These are phyloP conservation scores for Trichoderma breve DNA, from an alignment of 2,329 filamentous ascomycete genomes.

Conservation along the genomic window DNA sequence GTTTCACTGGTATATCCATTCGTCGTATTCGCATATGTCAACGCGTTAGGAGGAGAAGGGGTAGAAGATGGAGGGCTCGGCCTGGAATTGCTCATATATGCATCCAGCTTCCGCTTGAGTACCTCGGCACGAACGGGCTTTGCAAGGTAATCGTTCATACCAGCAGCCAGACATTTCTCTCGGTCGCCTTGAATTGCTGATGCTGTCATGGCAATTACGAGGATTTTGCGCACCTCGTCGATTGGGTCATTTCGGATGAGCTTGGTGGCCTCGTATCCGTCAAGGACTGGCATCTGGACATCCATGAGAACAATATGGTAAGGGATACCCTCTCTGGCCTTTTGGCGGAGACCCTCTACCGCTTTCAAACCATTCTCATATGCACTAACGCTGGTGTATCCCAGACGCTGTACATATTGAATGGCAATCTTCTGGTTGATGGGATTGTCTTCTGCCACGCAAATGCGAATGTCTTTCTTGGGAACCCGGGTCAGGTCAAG, in stretches of 20 bases:
- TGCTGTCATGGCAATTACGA: conserved; percentile 98
- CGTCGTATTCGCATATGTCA: not conserved
- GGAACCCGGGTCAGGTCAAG: conserved; percentile 71
- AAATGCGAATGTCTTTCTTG: conserved; percentile 77
- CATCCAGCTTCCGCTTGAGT: conserved; percentile 75
- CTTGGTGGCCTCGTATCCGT: conserved; percentile 88
- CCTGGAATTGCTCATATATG: conserved; percentile 44
- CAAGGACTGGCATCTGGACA: conserved; percentile 90
- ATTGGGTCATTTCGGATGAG: conserved; percentile 74
- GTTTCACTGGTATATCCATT: conserved; percentile 14
- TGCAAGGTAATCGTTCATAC: conserved; percentile 96
- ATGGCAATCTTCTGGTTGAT: conserved; percentile 95
- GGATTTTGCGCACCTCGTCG: conserved; percentile 72
- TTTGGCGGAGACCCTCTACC: conserved; percentile 76
- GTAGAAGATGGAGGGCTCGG: not conserved
- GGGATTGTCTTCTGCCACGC: conserved; percentile 91
- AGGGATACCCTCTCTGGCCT: conserved; percentile 67
- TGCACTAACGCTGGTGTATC: conserved; percentile 77
- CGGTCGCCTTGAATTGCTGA: conserved; percentile 91
- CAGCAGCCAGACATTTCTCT: conserved; percentile 91
- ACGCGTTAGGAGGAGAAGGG: conserved; percentile 9
- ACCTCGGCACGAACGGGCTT: conserved; percentile 91
- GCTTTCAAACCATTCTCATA: conserved; percentile 89
- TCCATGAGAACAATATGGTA: conserved; percentile 96
- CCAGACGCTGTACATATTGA: conserved; percentile 81